phyloP scores from a whole-genome alignment of 1,139 yeast species.

The Candida pseudocylindracea region DNA sequence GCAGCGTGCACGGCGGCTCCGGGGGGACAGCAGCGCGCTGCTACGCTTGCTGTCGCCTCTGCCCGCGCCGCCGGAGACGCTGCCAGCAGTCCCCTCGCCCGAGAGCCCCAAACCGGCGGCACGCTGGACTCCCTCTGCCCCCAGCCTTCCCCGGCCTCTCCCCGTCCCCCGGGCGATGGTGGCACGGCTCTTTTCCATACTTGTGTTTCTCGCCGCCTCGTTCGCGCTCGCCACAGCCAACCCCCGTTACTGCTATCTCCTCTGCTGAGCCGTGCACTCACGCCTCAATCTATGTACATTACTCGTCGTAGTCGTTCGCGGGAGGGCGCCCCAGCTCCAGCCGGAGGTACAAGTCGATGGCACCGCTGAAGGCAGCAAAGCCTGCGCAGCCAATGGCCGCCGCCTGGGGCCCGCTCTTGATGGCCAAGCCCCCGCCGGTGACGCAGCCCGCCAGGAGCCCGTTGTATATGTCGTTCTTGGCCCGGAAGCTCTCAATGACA shows the following conservation, averaged over 20 bases:
- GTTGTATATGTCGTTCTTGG: constrained; percentile 81
- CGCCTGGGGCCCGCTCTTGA: constrained; percentile 86
- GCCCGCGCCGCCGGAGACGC: too few species aligned
- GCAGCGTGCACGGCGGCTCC: too few species aligned
- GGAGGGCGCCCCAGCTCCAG: constrained; percentile 81
- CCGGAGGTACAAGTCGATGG: constrained; percentile 76
- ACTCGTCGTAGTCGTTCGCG: constrained; percentile 64
- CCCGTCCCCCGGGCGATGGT: too few species aligned
- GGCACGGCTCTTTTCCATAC: too few species aligned
- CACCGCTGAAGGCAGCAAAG: constrained; percentile 89
- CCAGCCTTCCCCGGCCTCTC: too few species aligned
- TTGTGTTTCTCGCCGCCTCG: constrained; percentile 2
- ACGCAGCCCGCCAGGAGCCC: constrained; percentile 89
- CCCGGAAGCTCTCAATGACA: constrained; percentile 64
- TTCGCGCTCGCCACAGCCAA: constrained; percentile 2
- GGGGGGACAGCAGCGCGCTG: too few species aligned
- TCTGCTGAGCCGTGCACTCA: constrained; percentile 2
- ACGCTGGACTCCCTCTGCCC: too few species aligned
- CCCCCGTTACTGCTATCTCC: constrained; percentile 5
- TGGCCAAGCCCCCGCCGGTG: constrained; percentile 82
- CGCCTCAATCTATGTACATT: constrained; percentile 1
- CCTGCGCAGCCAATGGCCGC: constrained; percentile 91
- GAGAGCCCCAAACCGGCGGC: too few species aligned
- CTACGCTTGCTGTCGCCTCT: too few species aligned
- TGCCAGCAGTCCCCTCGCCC: too few species aligned